Conservation (phyloP, 306 rosid species). For the Abrus pulchellus region DNA sequence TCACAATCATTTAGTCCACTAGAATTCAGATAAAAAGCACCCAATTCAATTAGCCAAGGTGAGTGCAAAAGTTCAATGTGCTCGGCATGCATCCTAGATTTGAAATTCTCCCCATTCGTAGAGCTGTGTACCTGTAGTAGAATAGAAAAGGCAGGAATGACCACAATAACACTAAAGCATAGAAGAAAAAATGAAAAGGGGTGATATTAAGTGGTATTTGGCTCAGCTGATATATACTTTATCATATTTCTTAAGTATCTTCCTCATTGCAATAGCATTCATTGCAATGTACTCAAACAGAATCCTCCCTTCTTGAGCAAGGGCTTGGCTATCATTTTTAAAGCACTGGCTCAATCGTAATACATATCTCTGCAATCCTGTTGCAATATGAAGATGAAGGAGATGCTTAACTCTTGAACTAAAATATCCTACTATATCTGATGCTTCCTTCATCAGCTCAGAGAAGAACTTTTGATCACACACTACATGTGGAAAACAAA, state of each 20-base stretch:
- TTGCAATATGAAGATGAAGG: conserved; percentile 82
- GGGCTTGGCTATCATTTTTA: conserved; percentile 62
- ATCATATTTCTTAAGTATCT: conserved; percentile 95
- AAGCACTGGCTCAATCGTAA: conserved; percentile 69
- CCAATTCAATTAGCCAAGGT: conserved; percentile 94
- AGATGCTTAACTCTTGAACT: conserved; percentile 79
- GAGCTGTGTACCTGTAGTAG: conserved; percentile 75
- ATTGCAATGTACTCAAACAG: conserved; percentile 81
- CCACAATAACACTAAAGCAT: conserved; percentile 12
- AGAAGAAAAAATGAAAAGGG: conserved; percentile 34
- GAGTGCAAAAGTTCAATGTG: conserved; percentile 88
- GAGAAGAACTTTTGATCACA: conserved; percentile 83
- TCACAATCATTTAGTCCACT: conserved; percentile 56
- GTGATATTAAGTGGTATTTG: background rate
- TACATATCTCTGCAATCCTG: conserved; percentile 77
- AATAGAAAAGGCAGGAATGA: conserved; percentile 36
- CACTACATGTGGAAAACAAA: conserved; percentile 55
- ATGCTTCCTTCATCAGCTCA: conserved; percentile 88
- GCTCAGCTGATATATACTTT: conserved; percentile 62
- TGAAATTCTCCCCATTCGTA: conserved; percentile 75
- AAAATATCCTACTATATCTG: conserved; percentile 74
- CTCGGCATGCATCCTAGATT: conserved; percentile 76
- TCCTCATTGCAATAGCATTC: conserved; percentile 89
- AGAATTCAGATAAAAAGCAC: conserved; percentile 84
- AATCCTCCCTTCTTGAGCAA: conserved; percentile 77